phyloP scores from a whole-genome alignment of 2,329 filamentous ascomycete species.

The Hypoxylon rubiginosum region DNA sequence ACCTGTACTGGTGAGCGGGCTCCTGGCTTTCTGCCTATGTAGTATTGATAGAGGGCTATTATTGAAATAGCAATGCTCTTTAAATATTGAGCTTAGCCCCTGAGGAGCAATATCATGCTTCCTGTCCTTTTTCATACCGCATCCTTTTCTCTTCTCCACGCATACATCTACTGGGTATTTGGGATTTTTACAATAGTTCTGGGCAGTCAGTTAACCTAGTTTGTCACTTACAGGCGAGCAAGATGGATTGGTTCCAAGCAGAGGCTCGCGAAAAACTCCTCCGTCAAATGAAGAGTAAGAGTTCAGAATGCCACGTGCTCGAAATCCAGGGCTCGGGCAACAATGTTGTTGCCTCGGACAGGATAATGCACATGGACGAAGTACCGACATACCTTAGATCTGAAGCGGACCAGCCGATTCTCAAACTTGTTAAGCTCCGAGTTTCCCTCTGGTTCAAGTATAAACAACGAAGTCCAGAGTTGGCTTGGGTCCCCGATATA shows the following conservation, averaged over 20 bases:
- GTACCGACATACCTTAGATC: conserved; percentile 4
- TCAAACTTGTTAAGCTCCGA: conserved; percentile 14
- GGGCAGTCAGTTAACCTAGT: not conserved
- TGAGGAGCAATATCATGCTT: too few relatives aligned
- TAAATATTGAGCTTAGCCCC: too few relatives aligned
- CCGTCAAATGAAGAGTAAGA: not conserved
- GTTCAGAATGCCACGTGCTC: not conserved
- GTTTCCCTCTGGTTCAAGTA: too few relatives aligned
- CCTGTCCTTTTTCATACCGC: too few relatives aligned
- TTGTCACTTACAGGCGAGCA: not conserved
- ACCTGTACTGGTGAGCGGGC: too few relatives aligned
- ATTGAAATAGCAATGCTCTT: too few relatives aligned
- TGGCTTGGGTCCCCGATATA: conserved; percentile 20
- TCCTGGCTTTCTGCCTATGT: too few relatives aligned
- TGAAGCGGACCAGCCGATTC: not conserved
- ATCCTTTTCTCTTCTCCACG: too few relatives aligned
- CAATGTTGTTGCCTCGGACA: conserved; percentile 4
- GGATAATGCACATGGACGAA: not conserved
- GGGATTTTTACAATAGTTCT: too few relatives aligned
- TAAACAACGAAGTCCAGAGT: too few relatives aligned
- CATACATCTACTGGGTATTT: not conserved
- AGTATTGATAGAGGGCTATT: too few relatives aligned
- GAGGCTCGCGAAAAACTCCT: conserved; percentile 6
- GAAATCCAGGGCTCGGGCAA: conserved; percentile 16
- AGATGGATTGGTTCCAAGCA: conserved; percentile 18